Percentiles rank a stretch among this genome's conserved stretches.
phyloP scores from a whole-genome alignment of 345 rosid genomes.

The Euphorbia pulcherrima region DNA sequence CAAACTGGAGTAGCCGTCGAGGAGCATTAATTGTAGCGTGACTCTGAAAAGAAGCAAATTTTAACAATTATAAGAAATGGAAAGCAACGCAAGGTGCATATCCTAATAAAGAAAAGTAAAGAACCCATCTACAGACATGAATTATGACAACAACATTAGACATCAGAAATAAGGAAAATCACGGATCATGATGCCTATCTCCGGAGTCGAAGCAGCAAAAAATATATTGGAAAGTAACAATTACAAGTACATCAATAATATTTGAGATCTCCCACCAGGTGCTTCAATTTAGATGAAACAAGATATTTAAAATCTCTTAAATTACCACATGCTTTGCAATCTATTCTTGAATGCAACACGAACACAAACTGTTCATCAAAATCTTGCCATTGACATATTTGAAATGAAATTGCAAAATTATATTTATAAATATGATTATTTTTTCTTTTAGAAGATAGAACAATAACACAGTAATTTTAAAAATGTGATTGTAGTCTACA shows the following conservation, averaged over 20 bases:
- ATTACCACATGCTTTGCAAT: neutral
- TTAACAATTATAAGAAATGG: conserved; percentile 9
- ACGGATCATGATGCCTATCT: neutral
- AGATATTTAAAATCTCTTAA: neutral
- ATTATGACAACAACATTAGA: neutral
- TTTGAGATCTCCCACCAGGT: neutral
- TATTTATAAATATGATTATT: too few relatives aligned
- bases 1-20: conserved; percentile 85
- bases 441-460: too few relatives aligned
- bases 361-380: neutral
- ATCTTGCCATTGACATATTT: neutral
- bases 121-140: neutral
- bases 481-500: too few relatives aligned
- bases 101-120: neutral
- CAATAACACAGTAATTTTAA: too few relatives aligned
- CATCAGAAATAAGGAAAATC: neutral
- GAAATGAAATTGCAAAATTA: neutral
- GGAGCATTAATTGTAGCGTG: conserved; percentile 61
- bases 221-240: neutral
- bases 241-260: neutral
- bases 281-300: neutral
- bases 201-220: neutral
- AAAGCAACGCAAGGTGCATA: conserved; percentile 1
- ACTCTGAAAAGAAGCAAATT: conserved; percentile 42
- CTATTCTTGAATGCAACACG: neutral